Evolutionary conservation across 805 yeast genomes (phyloP), one percentile per base, ranked within the genome.

Genomic region (Yarrowia osloensis): DNA sequence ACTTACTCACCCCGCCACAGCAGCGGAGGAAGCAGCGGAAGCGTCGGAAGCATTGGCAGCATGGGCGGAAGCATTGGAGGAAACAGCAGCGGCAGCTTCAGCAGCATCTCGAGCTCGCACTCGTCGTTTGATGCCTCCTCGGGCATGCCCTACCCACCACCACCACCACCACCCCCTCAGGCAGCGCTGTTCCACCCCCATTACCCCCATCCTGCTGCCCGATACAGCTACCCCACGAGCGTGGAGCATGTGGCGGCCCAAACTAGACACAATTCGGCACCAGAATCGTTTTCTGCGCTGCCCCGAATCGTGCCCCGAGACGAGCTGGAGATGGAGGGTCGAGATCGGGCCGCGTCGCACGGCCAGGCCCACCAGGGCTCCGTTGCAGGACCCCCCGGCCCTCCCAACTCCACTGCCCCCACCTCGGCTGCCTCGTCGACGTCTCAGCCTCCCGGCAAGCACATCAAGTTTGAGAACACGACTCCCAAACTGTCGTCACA

Each of bases 271-370:
- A 57, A 57, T 21, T 57, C 63, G 6, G 63, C 63, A 11, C 63
- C 63, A 3, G 63, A 57, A 17, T 24, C 61, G 26, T 37, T 54
- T 5, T 37, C 57, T 2, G 35, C 55, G 22, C 50, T 69, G 35
- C 71, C 71, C 21, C 55, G 71, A 13, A 69, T 69, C 46, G 57
- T 69, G 7, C 68, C 71, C 9, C 31, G 71, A 13, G 57, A 50
- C 57, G 57, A 50, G 57, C 40, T 50, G n/a, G 57, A 50, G 28
- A 21, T 21, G 40, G 57, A 50, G 13, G 50, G 50, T 8, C 57
- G 57, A 8, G 57, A 50, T 11, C 40, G 57, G 2, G 57, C 55
- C 2, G 55, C 39, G 2, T 49, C 55, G 13, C 50, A 46, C 21
- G 29, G 49, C 7, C 19, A 13, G 29, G n/a, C 29, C 49, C 49